Evolutionary conservation across 2,329 filamentous ascomycete genomes (phyloP), one percentile per base, ranked within the genome.

Genomic region (Ilyonectria sp.): DNA sequence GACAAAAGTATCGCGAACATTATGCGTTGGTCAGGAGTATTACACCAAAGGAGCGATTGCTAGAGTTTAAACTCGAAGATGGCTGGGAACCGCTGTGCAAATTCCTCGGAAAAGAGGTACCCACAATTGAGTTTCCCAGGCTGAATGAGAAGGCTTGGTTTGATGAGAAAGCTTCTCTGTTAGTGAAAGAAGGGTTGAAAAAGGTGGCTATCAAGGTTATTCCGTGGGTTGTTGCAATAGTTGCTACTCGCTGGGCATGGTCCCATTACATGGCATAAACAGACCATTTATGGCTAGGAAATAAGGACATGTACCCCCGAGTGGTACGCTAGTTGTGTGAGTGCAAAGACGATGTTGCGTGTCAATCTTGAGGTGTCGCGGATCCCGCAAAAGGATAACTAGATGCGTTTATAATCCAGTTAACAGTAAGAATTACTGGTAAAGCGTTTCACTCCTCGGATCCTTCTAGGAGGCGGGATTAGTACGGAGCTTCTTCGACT

Each of bases 31-130:
- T 65, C 1, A 55, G 60, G 29, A 8, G 23, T 2, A 9, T 64
- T 6, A 56, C 60, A 5, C 55, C 54, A 1, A 49, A 31, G 6
- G 65, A 60, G 8, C 40, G 55, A 17, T 23, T 75, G 60, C 40
- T 81, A 23, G 76, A 81, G 60, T 79, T 75, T 63, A 74, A 75
- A 2, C 75, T 81, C 10, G 74, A 78, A 23, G 78, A 81, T 29
- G 79, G 79, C 44, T 82, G 79, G 80, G 79, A 71, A 19, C 79
- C 79, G 6, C 71, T 82, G 21, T 82, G 80, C 68, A 55, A 74
- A 44, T 82, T 82, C 61, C 71, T 82, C 0, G 78, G 77, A 44
- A 79, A 79, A 47, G 65, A 75, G 0, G 71, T 81, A 0, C 81
- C 80, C 2, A 65, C 70, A 7, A 63, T 33, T 29, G 50, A 65